Evolutionary conservation across 1,284 basidiomycete species (phyloP).

Genomic region (Meripilus lineatus): DNA sequence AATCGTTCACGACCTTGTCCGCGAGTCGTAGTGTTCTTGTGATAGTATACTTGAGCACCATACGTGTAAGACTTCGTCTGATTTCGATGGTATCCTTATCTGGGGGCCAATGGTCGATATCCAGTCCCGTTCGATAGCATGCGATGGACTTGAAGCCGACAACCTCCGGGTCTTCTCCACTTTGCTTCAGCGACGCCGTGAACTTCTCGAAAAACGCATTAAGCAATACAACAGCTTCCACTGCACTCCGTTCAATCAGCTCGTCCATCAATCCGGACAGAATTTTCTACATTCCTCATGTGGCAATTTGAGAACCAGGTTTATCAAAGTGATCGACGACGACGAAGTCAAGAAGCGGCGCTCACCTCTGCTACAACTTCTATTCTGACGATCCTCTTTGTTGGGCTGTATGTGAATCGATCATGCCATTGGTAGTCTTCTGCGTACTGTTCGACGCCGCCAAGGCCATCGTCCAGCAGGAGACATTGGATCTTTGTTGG

Average conservation of each 20-base stretch:
- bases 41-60: slow-evolving; percentile 17
- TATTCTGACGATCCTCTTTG: slow-evolving; percentile 60
- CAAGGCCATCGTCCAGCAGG: slow-evolving; percentile 68
- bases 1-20: slow-evolving; percentile 61
- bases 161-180: slow-evolving; percentile 43
- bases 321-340: no score
- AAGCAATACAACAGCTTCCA: slow-evolving; percentile 20
- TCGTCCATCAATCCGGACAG: slow-evolving; percentile 20
- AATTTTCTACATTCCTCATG: slow-evolving; percentile 30
- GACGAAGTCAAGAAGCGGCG: no score
- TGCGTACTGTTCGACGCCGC: slow-evolving; percentile 40
- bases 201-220: slow-evolving; percentile 32
- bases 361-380: slow-evolving; percentile 64
- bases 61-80: slow-evolving; percentile 14
- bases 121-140: slow-evolving; percentile 70
- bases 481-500: slow-evolving; percentile 56
- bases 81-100: slow-evolving; percentile 6
- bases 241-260: slow-evolving; percentile 13
- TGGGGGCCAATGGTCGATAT: slow-evolving; percentile 30
- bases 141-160: slow-evolving; percentile 70
- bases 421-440: slow-evolving; percentile 59
- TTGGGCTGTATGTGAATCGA: slow-evolving; percentile 43
- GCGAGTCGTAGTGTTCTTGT: slow-evolving; percentile 42
- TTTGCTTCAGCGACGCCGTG: slow-evolving; percentile 25
- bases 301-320: no score